Evolutionary conservation across 148 eudicot species (phyloP), one percentile per base, ranked within the genome.

Genomic region (Persicaria tinctoria): DNA sequence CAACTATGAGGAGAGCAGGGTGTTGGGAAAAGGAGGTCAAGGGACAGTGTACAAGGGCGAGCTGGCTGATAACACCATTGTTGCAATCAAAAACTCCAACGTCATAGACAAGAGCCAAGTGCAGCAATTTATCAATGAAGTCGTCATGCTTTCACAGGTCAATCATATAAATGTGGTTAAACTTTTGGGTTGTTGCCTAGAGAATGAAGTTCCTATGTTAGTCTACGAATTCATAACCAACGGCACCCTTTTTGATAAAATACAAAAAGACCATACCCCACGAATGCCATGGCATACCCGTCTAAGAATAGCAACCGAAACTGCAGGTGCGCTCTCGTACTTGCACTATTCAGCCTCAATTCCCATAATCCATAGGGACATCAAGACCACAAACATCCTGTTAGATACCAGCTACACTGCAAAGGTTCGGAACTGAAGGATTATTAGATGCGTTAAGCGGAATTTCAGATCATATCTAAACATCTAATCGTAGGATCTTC

Each of bases 311-410:
- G 54, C 75, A 3, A 27, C 32, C 5, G 50, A n/a, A 73, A 44
- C 46, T 16, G 73, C 73, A 38, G 47, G 47, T 13, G 73, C 73
- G 18, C 51, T 70, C 4, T 45, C 73, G 1, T 70, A 70, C 53
- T 47, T 70, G 46, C 73, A 70, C 51, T 70, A 4, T 44, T 49
- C 73, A 44, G 73, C 73, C 49, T 70, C 73, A 9, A 70, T 44
- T 38, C 73, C 73, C 23, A 70, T 70, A 70, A 51, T 51, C 55
- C 55, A 51, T 3, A 51, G n/a, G n/a, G 55, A 51, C 4, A 5
- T 73, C 56, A 73, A 70, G 49, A 44, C 73, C 73, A n/a, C 73
- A 44, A 70, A 70, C 23, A 70, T 73, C 16, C 56, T 73, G 13
- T 14, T 73, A 51, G 75, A 73, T 3, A 17, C 3, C 7, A 8